Conservation (phyloP, 2,329 filamentous ascomycete species). For the Aspergillus flavus region DNA sequence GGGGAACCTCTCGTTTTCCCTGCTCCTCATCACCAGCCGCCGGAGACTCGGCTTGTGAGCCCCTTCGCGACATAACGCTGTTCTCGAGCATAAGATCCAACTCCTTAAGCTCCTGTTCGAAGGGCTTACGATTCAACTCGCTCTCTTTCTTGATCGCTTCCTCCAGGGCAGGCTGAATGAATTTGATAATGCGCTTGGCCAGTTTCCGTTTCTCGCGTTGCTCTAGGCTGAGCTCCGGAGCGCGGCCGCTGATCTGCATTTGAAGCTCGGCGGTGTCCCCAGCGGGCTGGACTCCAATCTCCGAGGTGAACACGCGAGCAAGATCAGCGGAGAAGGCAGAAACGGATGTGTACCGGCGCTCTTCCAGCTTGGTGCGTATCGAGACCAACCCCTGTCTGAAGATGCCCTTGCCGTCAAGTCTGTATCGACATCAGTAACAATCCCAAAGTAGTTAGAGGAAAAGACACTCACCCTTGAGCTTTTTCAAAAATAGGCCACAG, state of each 20-base stretch:
- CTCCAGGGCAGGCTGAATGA: conserved; percentile 76
- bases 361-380: conserved; percentile 56
- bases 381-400: conserved; percentile 58
- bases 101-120: conserved; percentile 71
- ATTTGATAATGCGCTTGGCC: conserved; percentile 87
- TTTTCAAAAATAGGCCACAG: conserved; percentile 78
- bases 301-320: conserved; percentile 57
- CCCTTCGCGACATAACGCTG: conserved; percentile 60
- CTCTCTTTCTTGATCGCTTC: conserved; percentile 76
- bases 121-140: conserved; percentile 72
- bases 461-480: conserved; percentile 71
- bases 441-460: neutral
- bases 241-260: conserved; percentile 53
- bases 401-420: conserved; percentile 55
- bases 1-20: conserved; percentile 50
- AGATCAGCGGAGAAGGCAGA: conserved; percentile 63
- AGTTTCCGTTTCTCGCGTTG: conserved; percentile 79
- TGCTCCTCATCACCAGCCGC: conserved; percentile 45
- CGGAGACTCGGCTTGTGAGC: conserved; percentile 48
- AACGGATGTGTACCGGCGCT: conserved; percentile 63
- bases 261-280: conserved; percentile 50
- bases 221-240: conserved; percentile 57
- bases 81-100: conserved; percentile 73
- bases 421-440: conserved; percentile 25
- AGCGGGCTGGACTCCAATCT: conserved; percentile 53